A percentile compares a stretch with the other conserved stretches of the same genome.
phyloP scores from a whole-genome alignment of 2,329 filamentous ascomycete genomes.

The Aspergillus brasiliensis region DNA sequence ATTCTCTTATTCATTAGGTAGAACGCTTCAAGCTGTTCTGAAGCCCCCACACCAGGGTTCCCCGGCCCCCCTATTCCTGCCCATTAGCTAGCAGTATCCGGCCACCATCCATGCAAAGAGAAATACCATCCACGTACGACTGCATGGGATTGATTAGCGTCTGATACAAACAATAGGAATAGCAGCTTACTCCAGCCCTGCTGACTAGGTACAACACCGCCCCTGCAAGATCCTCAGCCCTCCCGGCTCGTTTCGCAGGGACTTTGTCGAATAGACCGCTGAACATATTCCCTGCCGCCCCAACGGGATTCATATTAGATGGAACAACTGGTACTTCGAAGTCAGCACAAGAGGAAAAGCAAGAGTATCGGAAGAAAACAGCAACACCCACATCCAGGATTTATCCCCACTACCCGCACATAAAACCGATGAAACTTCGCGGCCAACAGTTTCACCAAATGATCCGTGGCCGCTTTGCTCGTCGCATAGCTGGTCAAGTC shows the following conservation, averaged over 20 bases:
- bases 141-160: neutral
- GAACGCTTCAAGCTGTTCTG: too few species aligned
- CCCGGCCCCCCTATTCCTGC: neutral
- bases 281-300: constrained; percentile 45
- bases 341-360: constrained; percentile 7
- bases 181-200: constrained; percentile 41
- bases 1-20: too few species aligned
- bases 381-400: constrained; percentile 45
- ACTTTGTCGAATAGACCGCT: constrained; percentile 45
- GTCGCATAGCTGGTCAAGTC: constrained; percentile 56
- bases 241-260: constrained; percentile 43
- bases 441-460: constrained; percentile 53
- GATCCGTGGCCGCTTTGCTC: constrained; percentile 57
- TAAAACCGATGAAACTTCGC: constrained; percentile 51
- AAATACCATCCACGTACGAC: neutral
- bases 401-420: constrained; percentile 48
- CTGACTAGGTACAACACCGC: constrained; percentile 47
- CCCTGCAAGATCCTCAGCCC: constrained; percentile 47
- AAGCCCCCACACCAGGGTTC: too few species aligned
- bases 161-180: neutral
- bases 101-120: neutral
- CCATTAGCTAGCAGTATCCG: neutral
- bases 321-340: constrained; percentile 42
- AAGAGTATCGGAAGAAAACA: neutral
- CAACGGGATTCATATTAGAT: constrained; percentile 50